Base-by-base conservation (phyloP, 1,284 basidiomycete species). In the Sanghuangporus baumii region DNA sequence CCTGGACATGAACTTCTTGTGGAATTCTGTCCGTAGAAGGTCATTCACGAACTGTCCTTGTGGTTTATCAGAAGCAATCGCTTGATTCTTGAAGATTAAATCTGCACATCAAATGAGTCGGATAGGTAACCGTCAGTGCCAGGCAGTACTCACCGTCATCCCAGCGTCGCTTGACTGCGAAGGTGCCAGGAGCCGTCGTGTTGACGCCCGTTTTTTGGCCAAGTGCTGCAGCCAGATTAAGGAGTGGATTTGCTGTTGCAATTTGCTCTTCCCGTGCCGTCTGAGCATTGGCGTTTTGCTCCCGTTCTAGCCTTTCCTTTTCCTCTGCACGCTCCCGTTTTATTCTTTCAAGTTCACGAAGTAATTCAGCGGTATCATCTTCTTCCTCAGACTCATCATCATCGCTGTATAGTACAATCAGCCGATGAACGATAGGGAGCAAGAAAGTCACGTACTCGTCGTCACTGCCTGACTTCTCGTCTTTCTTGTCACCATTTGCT, bases 41-140 rank as follows among this genome's bases (percentile, higher is more conserved):
- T 97, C 95, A 71, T 97, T 97, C 66, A 97, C 93, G 71, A 98
- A 97, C 66, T 91, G 88, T 11, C 89, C 88, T 67, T 82, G 81
- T 3, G 81, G 77, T 72, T 88, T 92, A 66, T 83, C 83, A 40
- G 78, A 74, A 55, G 81, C 83, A 74, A 88, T 86, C 0, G 95
- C 92, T 75, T 98, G 95, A 73, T 97, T 97, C 79, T 97, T 97
- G 84, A 98, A 98, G 70, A 98, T 95, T 62, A 96, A 78, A 75
- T 98, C 93, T 93, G 66, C 54, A 63, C 37, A 65, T 12, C 57
- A 34, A 57, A 43, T 59, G 20, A 56, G 38, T 38, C 55, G 51
- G 64, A 59, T 41, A 46, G 11, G 41, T 40, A 34, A 43, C 36
- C 26, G 18, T 23, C 36, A 37, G 20, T n/a, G 43, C 43, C 9